These are phyloP conservation scores for Claviceps sp. DNA, from an alignment of 2,329 filamentous ascomycete genomes.

Conservation along the genomic window DNA sequence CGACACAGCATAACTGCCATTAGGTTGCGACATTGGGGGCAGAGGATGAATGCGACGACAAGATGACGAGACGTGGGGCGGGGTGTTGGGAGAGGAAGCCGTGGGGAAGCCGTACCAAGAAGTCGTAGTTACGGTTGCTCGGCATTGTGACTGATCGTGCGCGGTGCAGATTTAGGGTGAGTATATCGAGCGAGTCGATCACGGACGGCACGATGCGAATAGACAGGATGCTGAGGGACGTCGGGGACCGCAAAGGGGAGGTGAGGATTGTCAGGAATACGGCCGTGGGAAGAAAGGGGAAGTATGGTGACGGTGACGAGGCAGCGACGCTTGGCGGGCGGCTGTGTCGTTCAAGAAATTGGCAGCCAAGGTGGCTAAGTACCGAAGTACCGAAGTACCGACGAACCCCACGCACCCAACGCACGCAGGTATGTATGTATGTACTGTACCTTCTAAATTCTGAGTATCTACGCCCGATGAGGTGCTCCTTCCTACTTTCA, in stretches of 20 bases:
- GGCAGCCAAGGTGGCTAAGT: too few relatives aligned
- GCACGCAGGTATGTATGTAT: neutral
- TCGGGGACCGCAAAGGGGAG: neutral
- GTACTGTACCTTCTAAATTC: neutral
- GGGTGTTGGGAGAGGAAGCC: conserved; percentile 5
- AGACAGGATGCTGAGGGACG: neutral
- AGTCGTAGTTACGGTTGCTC: conserved; percentile 97
- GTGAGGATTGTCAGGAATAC: neutral
- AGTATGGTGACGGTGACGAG: conserved; percentile 3
- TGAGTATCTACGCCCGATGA: neutral
- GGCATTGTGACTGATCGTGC: conserved; percentile 53
- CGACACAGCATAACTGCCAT: too few relatives aligned
- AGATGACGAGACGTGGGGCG: neutral
- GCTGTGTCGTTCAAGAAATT: conserved; percentile 3
- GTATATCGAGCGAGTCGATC: neutral
- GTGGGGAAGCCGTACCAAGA: conserved; percentile 56
- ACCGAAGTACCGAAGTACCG: too few relatives aligned
- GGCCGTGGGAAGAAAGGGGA: conserved; percentile 4
- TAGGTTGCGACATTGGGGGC: neutral
- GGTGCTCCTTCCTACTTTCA: neutral
- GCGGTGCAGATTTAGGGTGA: conserved; percentile 2
- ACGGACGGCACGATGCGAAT: neutral
- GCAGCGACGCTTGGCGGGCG: conserved; percentile 5
- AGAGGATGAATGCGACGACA: neutral
- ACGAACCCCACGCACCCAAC: neutral